A percentile compares a stretch with the other conserved stretches of the same genome.
Conservation (phyloP, 768 basidiomycete species). For the Termitomyces titanicus region DNA sequence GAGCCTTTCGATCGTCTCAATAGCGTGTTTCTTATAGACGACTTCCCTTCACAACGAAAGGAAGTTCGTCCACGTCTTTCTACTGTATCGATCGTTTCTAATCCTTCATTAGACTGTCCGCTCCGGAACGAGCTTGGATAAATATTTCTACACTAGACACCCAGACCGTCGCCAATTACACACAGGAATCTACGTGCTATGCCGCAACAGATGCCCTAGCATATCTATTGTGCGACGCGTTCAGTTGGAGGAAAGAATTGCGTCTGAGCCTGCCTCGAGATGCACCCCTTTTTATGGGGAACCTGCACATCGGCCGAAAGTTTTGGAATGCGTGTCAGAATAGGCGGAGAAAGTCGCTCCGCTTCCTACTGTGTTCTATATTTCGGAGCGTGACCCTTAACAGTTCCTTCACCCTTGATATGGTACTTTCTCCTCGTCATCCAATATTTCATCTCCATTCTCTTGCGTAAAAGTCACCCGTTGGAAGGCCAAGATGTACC, state of each 20-base stretch:
- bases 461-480: no score
- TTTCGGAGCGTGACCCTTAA: slow-evolving; percentile 3
- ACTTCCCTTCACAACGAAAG: background rate
- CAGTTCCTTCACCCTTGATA: background rate
- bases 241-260: slow-evolving; percentile 24
- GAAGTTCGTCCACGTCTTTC: slow-evolving; percentile 27
- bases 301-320: slow-evolving; percentile 24
- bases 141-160: slow-evolving; percentile 22
- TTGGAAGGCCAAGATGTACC: no score
- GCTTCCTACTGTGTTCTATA: slow-evolving; percentile 14
- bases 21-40: background rate
- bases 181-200: slow-evolving; percentile 17
- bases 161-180: background rate
- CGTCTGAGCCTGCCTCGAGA: slow-evolving; percentile 30
- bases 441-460: no score
- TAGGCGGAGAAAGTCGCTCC: slow-evolving; percentile 21
- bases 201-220: slow-evolving; percentile 24
- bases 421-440: no score
- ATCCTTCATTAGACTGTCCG: slow-evolving; percentile 17
- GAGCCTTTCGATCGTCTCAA: background rate
- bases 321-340: slow-evolving; percentile 21
- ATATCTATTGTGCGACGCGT: slow-evolving; percentile 23
- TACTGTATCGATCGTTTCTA: slow-evolving; percentile 29
- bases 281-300: slow-evolving; percentile 27
- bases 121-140: slow-evolving; percentile 31